Evolutionary conservation across 106 monocot species (phyloP).

Genomic region (Iris macrosiphon): DNA sequence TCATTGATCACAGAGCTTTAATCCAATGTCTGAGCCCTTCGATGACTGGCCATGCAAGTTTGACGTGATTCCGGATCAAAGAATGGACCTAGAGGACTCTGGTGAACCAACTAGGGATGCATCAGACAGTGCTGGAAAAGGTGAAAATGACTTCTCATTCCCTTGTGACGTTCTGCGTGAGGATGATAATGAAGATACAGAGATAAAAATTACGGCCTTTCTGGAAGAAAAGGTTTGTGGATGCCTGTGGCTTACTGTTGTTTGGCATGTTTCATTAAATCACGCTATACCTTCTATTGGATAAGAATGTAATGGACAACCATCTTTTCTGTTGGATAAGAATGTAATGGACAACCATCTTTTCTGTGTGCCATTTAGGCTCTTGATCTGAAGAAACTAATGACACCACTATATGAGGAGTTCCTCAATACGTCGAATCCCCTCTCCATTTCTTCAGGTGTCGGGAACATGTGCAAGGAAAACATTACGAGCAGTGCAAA

Average conservation of each 20-base stretch:
- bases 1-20: constrained; percentile 60
- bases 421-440: constrained; percentile 74
- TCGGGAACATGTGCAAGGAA: constrained; percentile 34
- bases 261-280: too few species aligned
- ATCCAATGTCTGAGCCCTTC: constrained; percentile 80
- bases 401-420: constrained; percentile 90
- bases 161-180: constrained; percentile 49
- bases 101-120: constrained; percentile 17
- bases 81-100: constrained; percentile 11
- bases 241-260: too few species aligned
- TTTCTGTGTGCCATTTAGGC: constrained; percentile 69
- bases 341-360: too few species aligned
- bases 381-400: constrained; percentile 91
- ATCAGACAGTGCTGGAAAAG: constrained; percentile 3
- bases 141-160: constrained; percentile 49
- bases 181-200: constrained; percentile 90
- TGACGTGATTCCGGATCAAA: constrained; percentile 39
- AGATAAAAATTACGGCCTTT: constrained; percentile 84
- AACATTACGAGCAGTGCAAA: constrained; percentile 31
- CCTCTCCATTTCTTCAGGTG: constrained; percentile 20
- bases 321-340: too few species aligned
- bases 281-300: too few species aligned
- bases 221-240: constrained; percentile 78
- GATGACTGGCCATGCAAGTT: constrained; percentile 74
- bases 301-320: too few species aligned